These are phyloP conservation scores for Lanmaoa rubissima DNA, from an alignment of 768 basidiomycete genomes.

Conservation along the genomic window DNA sequence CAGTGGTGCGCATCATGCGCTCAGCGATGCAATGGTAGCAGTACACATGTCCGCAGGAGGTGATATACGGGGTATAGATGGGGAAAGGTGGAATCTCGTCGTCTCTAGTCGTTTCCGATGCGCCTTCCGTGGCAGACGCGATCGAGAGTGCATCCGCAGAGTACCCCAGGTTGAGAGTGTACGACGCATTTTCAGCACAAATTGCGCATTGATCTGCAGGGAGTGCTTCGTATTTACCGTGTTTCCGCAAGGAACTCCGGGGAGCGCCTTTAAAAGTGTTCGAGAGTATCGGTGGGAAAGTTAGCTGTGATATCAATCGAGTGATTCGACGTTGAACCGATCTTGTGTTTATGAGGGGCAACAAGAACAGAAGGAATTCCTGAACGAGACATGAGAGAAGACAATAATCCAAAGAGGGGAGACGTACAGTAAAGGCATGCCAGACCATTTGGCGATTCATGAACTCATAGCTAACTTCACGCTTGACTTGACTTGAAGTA, in stretches of 20 bases:
- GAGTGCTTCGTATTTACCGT: constrained; percentile 69
- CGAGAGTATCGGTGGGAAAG: constrained; percentile 32
- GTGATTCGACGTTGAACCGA: constrained; percentile 57
- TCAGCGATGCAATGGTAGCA: constrained; percentile 94
- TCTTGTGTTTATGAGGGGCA: constrained; percentile 79
- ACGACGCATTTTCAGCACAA: constrained; percentile 75
- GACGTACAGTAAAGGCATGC: constrained; percentile 92
- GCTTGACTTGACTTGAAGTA: constrained; percentile 60
- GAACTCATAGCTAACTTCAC: constrained; percentile 95
- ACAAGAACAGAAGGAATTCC: constrained; percentile 93
- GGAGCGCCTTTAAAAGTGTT: constrained; percentile 23
- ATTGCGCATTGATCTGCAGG: constrained; percentile 83
- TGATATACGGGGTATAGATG: constrained; percentile 78
- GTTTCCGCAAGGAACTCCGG: constrained; percentile 16
- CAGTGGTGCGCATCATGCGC: constrained; percentile 69
- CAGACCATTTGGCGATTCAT: constrained; percentile 99
- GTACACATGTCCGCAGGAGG: constrained; percentile 82
- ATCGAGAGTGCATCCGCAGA: constrained; percentile 46
- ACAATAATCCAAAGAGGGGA: neutral
- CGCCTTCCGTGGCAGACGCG: constrained; percentile 20
- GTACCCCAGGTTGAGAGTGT: constrained; percentile 55
- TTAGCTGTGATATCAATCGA: constrained; percentile 32
- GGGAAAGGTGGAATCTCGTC: constrained; percentile 55
- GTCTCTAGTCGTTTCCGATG: constrained; percentile 15
- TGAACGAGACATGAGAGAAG: constrained; percentile 33